These are phyloP conservation scores for Passiflora organensis DNA, from an alignment of 345 rosid genomes.

Conservation along the genomic window DNA sequence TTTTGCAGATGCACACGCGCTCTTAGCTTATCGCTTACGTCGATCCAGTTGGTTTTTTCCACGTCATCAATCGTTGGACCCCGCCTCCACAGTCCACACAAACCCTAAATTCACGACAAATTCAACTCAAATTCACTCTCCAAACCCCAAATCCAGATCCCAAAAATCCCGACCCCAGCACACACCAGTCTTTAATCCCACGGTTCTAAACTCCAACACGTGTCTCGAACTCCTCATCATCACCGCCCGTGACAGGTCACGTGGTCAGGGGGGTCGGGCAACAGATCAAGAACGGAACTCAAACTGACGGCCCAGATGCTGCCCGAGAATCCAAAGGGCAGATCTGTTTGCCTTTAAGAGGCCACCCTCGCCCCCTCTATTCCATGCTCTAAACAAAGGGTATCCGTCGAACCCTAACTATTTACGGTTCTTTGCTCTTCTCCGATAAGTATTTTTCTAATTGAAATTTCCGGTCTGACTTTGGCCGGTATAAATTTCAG, in stretches of 20 bases:
- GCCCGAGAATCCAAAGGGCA: slow-evolving; percentile 41
- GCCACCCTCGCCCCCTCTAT: slow-evolving; percentile 28
- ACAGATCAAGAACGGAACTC: slow-evolving; percentile 3
- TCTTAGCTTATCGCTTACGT: slow-evolving; percentile 26
- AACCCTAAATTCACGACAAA: slow-evolving; percentile 44
- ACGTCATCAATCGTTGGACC: slow-evolving; percentile 32
- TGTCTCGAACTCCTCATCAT: slow-evolving; percentile 7
- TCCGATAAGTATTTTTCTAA: neutral
- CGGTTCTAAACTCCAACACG: slow-evolving; percentile 11
- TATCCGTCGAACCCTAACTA: slow-evolving; percentile 18
- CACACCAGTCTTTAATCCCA: slow-evolving; percentile 16
- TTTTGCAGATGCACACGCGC: neutral
- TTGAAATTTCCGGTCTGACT: neutral
- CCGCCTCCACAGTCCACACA: neutral
- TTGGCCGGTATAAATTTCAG: neutral
- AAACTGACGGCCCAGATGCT: slow-evolving; percentile 18
- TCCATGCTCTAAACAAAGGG: slow-evolving; percentile 40
- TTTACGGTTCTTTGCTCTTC: neutral
- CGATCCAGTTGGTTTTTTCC: slow-evolving; percentile 34
- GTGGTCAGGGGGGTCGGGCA: slow-evolving; percentile 33
- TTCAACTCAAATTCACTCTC: slow-evolving; percentile 44
- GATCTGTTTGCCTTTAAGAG: slow-evolving; percentile 58
- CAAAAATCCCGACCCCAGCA: slow-evolving; percentile 3
- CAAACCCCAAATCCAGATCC: slow-evolving; percentile 20
- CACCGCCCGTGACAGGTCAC: slow-evolving; percentile 47